phyloP scores from a whole-genome alignment of 2,329 filamentous ascomycete genomes.

The Aspergillus sergii region DNA sequence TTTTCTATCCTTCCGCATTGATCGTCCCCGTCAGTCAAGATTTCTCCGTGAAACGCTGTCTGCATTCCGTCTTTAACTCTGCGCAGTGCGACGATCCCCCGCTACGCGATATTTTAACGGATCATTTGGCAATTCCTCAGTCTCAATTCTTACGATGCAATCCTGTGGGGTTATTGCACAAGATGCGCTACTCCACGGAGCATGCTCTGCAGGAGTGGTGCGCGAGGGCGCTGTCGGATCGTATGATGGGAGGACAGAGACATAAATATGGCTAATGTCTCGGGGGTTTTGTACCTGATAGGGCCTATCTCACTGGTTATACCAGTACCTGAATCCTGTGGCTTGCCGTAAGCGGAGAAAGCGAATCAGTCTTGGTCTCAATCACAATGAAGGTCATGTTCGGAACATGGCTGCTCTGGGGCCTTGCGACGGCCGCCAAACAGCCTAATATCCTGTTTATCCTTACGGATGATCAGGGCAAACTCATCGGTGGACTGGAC shows the following conservation, averaged over 20 bases:
- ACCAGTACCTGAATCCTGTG: neutral
- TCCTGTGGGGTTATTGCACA: slow-evolving; percentile 24
- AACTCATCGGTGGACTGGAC: slow-evolving; percentile 30
- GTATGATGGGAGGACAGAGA: neutral
- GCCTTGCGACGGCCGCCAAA: slow-evolving; percentile 22
- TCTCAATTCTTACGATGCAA: slow-evolving; percentile 6
- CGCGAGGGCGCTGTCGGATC: neutral
- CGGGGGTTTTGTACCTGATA: neutral
- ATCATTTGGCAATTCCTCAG: neutral
- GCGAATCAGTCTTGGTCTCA: neutral
- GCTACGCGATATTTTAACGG: neutral
- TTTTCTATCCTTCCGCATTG: neutral
- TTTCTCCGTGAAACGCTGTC: neutral
- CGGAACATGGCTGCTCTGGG: slow-evolving; percentile 2
- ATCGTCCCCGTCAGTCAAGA: neutral
- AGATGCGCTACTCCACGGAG: slow-evolving; percentile 4
- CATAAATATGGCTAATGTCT: neutral
- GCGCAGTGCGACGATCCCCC: neutral
- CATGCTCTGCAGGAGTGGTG: neutral
- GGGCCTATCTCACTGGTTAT: neutral
- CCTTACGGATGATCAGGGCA: slow-evolving; percentile 69
- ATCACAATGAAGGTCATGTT: neutral
- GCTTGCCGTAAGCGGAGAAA: neutral
- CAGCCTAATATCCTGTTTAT: slow-evolving; percentile 66
- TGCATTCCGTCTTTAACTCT: neutral